phyloP scores from a whole-genome alignment of 2,329 filamentous ascomycete species.

The Basipetospora sp. region DNA sequence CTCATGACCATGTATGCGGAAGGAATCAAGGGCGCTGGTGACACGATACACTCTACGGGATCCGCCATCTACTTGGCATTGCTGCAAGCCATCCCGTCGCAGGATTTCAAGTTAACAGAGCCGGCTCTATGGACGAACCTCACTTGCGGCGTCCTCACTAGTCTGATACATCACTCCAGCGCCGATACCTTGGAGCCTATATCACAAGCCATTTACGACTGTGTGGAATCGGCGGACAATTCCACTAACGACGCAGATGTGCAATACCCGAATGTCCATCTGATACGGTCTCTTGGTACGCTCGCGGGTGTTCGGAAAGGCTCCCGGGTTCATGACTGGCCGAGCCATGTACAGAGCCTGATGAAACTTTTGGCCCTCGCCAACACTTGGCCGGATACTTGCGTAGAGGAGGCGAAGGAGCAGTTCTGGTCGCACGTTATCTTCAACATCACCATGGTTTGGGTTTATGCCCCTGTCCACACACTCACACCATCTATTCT shows the following conservation, averaged over 20 bases:
- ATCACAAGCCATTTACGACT: slow-evolving; percentile 44
- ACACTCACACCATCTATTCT: slow-evolving; percentile 57
- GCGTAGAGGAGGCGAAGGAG: slow-evolving; percentile 20
- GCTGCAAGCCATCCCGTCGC: slow-evolving; percentile 33
- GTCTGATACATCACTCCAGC: slow-evolving; percentile 68
- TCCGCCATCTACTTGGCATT: slow-evolving; percentile 37
- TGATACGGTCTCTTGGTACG: slow-evolving; percentile 49
- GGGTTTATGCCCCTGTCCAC: slow-evolving; percentile 68
- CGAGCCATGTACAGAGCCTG: slow-evolving; percentile 38
- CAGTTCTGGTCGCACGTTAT: slow-evolving; percentile 44
- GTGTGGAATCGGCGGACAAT: slow-evolving; percentile 25
- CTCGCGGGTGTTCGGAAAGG: slow-evolving; percentile 71
- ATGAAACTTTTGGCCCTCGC: slow-evolving; percentile 12
- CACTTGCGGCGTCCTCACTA: slow-evolving; percentile 62
- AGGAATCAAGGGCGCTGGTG: slow-evolving; percentile 50
- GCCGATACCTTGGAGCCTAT: slow-evolving; percentile 58
- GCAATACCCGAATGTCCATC: slow-evolving; percentile 21
- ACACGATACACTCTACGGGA: slow-evolving; percentile 45
- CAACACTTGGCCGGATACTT: slow-evolving; percentile 24
- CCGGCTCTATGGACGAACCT: slow-evolving; percentile 46
- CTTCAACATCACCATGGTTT: slow-evolving; percentile 47
- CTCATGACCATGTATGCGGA: slow-evolving; percentile 87
- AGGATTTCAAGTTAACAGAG: slow-evolving; percentile 33
- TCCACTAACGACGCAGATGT: slow-evolving; percentile 13
- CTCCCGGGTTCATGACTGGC: slow-evolving; percentile 59